Evolutionary conservation across 768 basidiomycete species (phyloP).

Genomic region (Phanerochaete carnosa): DNA sequence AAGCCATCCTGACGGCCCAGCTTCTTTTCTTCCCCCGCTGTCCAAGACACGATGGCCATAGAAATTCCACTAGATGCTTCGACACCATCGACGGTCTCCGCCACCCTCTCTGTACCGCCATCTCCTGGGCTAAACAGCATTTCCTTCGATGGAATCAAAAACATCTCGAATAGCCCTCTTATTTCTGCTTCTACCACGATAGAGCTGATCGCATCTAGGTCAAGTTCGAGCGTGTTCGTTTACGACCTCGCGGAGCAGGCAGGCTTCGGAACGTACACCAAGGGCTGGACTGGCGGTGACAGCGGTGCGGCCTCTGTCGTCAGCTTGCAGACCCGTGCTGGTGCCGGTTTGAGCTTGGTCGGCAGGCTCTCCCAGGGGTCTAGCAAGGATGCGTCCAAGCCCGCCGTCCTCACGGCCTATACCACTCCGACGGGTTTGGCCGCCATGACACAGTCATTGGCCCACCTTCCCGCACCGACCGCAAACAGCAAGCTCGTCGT

Average conservation of each 20-base stretch:
- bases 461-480: conserved; percentile 63
- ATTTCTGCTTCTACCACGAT: conserved; percentile 58
- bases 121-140: conserved; percentile 29
- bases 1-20: not conserved
- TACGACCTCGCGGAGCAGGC: conserved; percentile 83
- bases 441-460: conserved; percentile 76
- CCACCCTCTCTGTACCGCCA: conserved; percentile 31
- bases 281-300: conserved; percentile 51
- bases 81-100: conserved; percentile 27
- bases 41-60: conserved; percentile 20
- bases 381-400: conserved; percentile 59
- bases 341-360: conserved; percentile 77
- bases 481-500: conserved; percentile 69
- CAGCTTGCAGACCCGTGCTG: conserved; percentile 76
- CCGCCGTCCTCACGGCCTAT: conserved; percentile 69
- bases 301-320: conserved; percentile 50
- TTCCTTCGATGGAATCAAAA: conserved; percentile 12
- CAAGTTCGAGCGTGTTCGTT: conserved; percentile 63
- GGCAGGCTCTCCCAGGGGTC: conserved; percentile 80
- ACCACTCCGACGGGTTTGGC: conserved; percentile 83
- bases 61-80: conserved; percentile 20
- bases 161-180: conserved; percentile 8
- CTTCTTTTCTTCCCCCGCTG: not conserved
- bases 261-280: conserved; percentile 76
- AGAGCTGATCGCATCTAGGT: conserved; percentile 64